Percentiles rank a stretch among this genome's conserved stretches.
Evolutionary conservation across 805 yeast genomes (phyloP).

Genomic region (Schizosaccharomyces cryophilus): DNA sequence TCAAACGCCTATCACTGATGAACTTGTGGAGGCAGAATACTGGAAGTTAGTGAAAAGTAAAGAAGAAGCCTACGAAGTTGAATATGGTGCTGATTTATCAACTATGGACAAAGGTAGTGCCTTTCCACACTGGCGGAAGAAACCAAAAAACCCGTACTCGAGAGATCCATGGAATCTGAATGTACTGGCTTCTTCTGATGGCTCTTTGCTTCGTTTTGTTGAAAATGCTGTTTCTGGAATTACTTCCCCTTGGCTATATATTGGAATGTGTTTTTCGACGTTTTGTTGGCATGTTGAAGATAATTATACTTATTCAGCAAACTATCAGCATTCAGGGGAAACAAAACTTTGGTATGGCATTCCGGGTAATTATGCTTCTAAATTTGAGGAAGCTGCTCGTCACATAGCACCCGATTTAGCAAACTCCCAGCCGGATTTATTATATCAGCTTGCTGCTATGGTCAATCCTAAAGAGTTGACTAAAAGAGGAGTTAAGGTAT

Average conservation of each 20-base stretch:
- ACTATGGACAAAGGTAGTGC: conserved; percentile 18
- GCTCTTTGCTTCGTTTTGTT: conserved; percentile 15
- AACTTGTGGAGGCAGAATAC: conserved; percentile 14
- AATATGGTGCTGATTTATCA: conserved; percentile 19
- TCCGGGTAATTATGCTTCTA: conserved; percentile 39
- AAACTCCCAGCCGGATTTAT: conserved; percentile 60
- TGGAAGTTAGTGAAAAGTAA: conserved; percentile 16
- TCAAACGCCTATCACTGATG: conserved; percentile 6
- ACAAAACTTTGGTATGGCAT: conserved; percentile 88
- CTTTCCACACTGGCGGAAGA: conserved; percentile 13
- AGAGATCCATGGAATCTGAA: conserved; percentile 18
- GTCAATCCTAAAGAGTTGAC: conserved; percentile 39
- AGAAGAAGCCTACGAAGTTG: conserved; percentile 14
- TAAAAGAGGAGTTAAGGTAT: conserved; percentile 22
- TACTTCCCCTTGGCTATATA: conserved; percentile 87
- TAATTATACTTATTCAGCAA: conserved; percentile 73
- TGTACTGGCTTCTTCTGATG: conserved; percentile 14
- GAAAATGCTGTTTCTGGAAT: conserved; percentile 43
- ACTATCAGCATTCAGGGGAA: conserved; percentile 75
- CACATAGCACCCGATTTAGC: conserved; percentile 57
- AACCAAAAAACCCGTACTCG: conserved; percentile 14
- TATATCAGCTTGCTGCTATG: conserved; percentile 66
- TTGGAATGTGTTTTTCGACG: conserved; percentile 72
- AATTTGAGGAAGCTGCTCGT: conserved; percentile 41
- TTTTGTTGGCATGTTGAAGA: conserved; percentile 96